phyloP scores from a whole-genome alignment of 2,329 filamentous ascomycete species.

The Aspergillus tamarii region DNA sequence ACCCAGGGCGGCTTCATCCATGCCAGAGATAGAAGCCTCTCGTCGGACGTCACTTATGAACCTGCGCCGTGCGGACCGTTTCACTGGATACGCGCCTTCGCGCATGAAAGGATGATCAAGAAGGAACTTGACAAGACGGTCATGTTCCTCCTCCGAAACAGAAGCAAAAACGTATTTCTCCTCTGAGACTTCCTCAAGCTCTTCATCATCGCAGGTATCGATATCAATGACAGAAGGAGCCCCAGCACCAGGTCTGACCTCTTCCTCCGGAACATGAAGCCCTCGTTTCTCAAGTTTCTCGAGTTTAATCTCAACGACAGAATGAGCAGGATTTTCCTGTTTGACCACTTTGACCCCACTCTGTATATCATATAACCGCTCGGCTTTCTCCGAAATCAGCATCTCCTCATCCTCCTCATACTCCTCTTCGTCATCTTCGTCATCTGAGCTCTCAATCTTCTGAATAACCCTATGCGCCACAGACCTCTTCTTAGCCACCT shows the following conservation, averaged over 20 bases:
- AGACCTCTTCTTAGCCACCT: neutral
- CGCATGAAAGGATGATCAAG: slow-evolving; percentile 24
- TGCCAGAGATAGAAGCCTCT: slow-evolving; percentile 20
- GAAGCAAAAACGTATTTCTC: slow-evolving; percentile 12
- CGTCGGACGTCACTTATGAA: slow-evolving; percentile 26
- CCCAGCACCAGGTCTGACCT: neutral
- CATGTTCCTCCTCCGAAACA: slow-evolving; percentile 8
- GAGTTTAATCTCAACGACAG: neutral
- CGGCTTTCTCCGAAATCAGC: neutral
- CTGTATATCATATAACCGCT: neutral
- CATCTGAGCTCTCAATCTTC: slow-evolving; percentile 8
- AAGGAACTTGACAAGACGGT: slow-evolving; percentile 22
- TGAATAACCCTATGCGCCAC: slow-evolving; percentile 10
- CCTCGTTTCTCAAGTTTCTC: neutral
- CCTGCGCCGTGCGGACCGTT: slow-evolving; percentile 18
- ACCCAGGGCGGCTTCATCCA: slow-evolving; percentile 16
- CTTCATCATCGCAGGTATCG: neutral
- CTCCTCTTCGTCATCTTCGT: neutral
- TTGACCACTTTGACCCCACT: neutral
- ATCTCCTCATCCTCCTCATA: neutral
- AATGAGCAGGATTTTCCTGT: no score
- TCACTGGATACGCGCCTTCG: slow-evolving; percentile 18
- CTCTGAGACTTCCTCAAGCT: neutral
- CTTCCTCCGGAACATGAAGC: neutral
- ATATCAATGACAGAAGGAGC: neutral